Percentiles rank a stretch among this genome's conserved stretches.
These are phyloP conservation scores for Wickerhamomyces subpelliculosus DNA, from an alignment of 805 yeast genomes.

Conservation along the genomic window DNA sequence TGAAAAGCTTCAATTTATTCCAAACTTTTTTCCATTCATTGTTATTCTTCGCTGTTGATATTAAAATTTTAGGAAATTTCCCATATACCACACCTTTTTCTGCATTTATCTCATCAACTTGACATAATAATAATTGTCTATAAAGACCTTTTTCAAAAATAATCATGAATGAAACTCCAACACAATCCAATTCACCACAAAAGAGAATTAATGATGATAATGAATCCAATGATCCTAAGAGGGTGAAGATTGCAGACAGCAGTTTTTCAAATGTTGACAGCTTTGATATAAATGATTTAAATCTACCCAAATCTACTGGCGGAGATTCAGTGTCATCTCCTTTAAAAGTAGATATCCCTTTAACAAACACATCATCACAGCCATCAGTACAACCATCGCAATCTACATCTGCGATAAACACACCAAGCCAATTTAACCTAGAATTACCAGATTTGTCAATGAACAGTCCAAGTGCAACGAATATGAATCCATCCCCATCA, in stretches of 20 bases:
- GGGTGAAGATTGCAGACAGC: slow-evolving; percentile 7
- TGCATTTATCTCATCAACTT: no score
- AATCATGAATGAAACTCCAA: background rate
- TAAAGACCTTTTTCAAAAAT: background rate
- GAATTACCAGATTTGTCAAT: slow-evolving; percentile 1
- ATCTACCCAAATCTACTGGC: slow-evolving; percentile 16
- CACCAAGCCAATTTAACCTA: background rate
- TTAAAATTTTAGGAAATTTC: no score
- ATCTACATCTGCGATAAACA: background rate
- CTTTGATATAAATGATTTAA: slow-evolving; percentile 1
- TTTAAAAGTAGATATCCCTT: slow-evolving; percentile 1
- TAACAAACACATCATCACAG: background rate
- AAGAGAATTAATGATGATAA: slow-evolving; percentile 8
- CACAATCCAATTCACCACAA: slow-evolving; percentile 2
- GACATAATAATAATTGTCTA: background rate
- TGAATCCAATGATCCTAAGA: slow-evolving; percentile 10
- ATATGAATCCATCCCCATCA: background rate
- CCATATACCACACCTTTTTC: no score
- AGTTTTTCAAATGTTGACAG: background rate
- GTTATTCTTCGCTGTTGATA: no score
- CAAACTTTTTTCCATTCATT: no score
- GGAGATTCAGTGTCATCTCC: background rate
- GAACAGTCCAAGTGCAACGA: background rate
- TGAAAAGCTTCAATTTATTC: no score
- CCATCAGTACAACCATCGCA: background rate